Evolutionary conservation across 176 grass and related monocot species (phyloP).

Genomic region (Eremochloa ophiuroides): DNA sequence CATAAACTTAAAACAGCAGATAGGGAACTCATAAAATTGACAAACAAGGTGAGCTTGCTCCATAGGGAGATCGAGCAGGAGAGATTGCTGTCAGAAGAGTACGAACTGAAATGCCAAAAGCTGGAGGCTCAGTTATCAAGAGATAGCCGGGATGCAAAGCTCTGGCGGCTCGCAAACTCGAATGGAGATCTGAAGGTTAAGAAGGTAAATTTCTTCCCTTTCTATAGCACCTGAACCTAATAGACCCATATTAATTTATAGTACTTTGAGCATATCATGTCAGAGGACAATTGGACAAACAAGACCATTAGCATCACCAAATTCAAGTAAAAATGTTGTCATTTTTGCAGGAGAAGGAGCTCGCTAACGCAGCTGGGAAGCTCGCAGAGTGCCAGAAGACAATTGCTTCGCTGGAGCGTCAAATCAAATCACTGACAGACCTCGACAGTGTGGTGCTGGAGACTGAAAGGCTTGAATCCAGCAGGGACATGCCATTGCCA

Average conservation of each 20-base stretch:
- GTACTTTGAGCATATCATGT: neutral
- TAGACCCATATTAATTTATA: neutral
- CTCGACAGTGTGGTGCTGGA: conserved; percentile 51
- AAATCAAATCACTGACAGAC: conserved; percentile 80
- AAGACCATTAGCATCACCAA: neutral
- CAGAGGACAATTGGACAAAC: neutral
- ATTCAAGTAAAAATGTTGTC: conserved; percentile 1
- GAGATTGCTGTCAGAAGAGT: conserved; percentile 57
- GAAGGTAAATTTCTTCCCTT: conserved; percentile 49
- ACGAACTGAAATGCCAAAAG: conserved; percentile 50
- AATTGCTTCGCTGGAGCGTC: conserved; percentile 71
- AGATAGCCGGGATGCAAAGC: conserved; percentile 44
- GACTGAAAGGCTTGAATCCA: conserved; percentile 35
- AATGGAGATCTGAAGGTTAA: conserved; percentile 73
- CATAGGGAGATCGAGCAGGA: conserved; percentile 63
- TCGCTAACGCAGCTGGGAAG: conserved; percentile 73
- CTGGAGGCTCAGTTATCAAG: conserved; percentile 59
- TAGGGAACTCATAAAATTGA: conserved; percentile 49
- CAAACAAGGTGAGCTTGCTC: conserved; percentile 53
- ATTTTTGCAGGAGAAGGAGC: conserved; percentile 84
- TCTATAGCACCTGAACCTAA: neutral
- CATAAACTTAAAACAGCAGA: conserved; percentile 54
- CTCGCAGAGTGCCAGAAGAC: conserved; percentile 96
- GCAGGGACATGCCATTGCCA: conserved; percentile 20
- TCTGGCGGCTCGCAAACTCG: conserved; percentile 46